Percentiles rank a stretch among this genome's conserved stretches.
phyloP scores from a whole-genome alignment of 495 filamentous ascomycete genomes.

The Neohortaea acidophila region DNA sequence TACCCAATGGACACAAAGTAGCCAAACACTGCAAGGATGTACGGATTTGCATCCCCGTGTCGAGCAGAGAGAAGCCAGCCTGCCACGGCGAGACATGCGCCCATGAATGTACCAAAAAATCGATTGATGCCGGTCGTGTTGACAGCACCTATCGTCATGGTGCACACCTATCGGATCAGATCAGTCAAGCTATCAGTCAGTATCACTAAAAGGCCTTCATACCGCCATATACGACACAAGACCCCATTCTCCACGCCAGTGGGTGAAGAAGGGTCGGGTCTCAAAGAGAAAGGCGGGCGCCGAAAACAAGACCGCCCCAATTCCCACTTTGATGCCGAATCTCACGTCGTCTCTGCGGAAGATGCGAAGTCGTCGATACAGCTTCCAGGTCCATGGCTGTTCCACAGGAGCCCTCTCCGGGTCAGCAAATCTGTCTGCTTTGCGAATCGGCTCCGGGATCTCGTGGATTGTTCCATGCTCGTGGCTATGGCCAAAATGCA shows the following conservation, averaged over 20 bases:
- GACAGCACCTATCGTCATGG: conserved; percentile 89
- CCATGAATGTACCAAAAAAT: conserved; percentile 76
- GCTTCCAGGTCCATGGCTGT: conserved; percentile 29
- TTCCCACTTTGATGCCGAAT: conserved; percentile 85
- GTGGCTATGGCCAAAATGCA: conserved; percentile 16
- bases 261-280: conserved; percentile 64
- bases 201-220: no score
- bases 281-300: conserved; percentile 67
- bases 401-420: conserved; percentile 17
- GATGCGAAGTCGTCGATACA: conserved; percentile 44
- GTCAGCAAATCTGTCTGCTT: conserved; percentile 12
- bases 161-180: no score
- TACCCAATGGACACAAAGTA: no score
- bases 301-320: conserved; percentile 74
- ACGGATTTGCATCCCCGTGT: conserved; percentile 44
- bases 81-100: conserved; percentile 56
- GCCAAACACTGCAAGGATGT: no score
- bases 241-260: conserved; percentile 95
- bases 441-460: conserved; percentile 9
- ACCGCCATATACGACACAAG: conserved; percentile 95
- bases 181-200: no score
- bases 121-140: conserved; percentile 81
- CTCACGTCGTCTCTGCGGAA: conserved; percentile 53
- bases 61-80: conserved; percentile 53
- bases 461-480: conserved; percentile 4